phyloP scores from a whole-genome alignment of 306 rosid genomes.

The Parietaria judaica region DNA sequence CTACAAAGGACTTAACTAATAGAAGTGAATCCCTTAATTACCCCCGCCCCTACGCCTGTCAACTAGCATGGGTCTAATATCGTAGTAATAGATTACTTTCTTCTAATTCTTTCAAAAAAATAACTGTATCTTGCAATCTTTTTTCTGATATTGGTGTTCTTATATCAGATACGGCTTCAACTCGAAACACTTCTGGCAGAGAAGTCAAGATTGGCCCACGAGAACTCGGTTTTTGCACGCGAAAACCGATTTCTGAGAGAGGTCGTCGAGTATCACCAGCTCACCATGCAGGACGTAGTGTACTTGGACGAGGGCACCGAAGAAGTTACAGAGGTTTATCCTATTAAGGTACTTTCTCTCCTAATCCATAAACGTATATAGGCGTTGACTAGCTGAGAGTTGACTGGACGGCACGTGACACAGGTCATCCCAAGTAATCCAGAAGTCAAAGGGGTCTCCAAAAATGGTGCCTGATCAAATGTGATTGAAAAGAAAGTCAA shows the following conservation, averaged over 20 bases:
- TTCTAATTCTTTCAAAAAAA: too few species aligned
- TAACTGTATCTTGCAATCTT: too few species aligned
- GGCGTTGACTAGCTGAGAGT: too few species aligned
- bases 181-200: conserved; percentile 90
- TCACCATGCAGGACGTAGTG: conserved; percentile 92
- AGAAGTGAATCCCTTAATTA: too few species aligned
- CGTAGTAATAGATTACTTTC: too few species aligned
- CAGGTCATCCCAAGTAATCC: conserved; percentile 14
- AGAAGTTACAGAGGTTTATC: conserved; percentile 79
- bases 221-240: conserved; percentile 74
- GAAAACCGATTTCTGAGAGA: conserved; percentile 95
- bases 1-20: too few species aligned
- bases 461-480: background rate
- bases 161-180: conserved; percentile 75
- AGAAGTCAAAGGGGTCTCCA: conserved; percentile 13
- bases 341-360: conserved; percentile 21
- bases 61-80: too few species aligned
- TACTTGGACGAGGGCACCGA: conserved; percentile 79
- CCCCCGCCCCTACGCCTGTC: too few species aligned
- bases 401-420: background rate
- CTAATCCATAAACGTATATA: background rate
- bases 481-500: conserved; percentile 3
- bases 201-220: conserved; percentile 82
- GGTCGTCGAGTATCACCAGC: conserved; percentile 92
- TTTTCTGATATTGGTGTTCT: background rate